phyloP scores from a whole-genome alignment of 2,329 filamentous ascomycete species.

The Nemania diffusa region DNA sequence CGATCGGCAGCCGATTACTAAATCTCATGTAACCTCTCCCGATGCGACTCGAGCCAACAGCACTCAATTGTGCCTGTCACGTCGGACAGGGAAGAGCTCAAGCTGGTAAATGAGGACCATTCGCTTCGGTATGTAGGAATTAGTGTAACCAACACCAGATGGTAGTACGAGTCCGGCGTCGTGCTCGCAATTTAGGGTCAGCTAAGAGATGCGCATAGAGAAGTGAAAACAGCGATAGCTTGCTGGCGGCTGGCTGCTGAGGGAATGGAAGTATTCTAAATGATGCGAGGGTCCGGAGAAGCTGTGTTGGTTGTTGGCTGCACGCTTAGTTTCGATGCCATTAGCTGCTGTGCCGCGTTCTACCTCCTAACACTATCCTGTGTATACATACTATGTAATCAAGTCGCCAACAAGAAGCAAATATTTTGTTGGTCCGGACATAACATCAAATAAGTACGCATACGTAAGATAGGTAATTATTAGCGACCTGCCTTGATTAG shows the following conservation, averaged over 20 bases:
- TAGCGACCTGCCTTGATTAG: constrained; percentile 20
- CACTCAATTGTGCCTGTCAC: constrained; percentile 23
- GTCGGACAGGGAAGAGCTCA: constrained; percentile 21
- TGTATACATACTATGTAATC: not conserved
- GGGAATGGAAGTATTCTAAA: constrained; percentile 7
- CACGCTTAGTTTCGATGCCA: constrained; percentile 21
- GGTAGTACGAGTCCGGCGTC: constrained; percentile 19
- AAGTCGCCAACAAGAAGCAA: constrained; percentile 7
- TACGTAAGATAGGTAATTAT: constrained; percentile 11
- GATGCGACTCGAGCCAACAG: constrained; percentile 23
- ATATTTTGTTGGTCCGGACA: constrained; percentile 6
- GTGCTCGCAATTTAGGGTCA: constrained; percentile 14
- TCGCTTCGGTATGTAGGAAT: constrained; percentile 22
- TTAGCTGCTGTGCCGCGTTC: constrained; percentile 2
- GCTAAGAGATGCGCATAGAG: not conserved
- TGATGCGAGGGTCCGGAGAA: constrained; percentile 27
- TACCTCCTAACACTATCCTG: not conserved
- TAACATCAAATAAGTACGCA: too few relatives aligned
- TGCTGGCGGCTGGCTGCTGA: constrained; percentile 24
- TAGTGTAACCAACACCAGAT: constrained; percentile 25
- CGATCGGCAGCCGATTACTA: constrained; percentile 38
- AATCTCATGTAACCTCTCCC: constrained; percentile 32
- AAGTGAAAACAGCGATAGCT: constrained; percentile 23
- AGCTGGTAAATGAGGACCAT: constrained; percentile 27
- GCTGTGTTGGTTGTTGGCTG: constrained; percentile 30